Percentiles rank a stretch among this genome's conserved stretches.
phyloP scores from a whole-genome alignment of 2,329 filamentous ascomycete species.

The Fusarium vanettenii region DNA sequence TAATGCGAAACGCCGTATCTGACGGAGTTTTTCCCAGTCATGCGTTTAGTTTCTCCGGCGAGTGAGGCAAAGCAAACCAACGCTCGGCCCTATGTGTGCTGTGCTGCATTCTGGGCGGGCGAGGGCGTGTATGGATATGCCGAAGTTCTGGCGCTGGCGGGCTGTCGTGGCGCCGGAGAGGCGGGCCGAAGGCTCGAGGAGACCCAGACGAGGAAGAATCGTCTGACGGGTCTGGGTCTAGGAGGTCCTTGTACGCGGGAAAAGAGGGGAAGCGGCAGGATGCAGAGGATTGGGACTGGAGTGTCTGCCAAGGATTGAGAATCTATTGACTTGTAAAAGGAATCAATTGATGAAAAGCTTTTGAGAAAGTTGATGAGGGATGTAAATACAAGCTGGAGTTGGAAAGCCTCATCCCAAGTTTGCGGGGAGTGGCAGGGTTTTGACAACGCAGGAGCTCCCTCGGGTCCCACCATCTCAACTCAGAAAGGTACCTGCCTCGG shows the following conservation, averaged over 20 bases:
- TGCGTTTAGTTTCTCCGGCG: constrained; percentile 18
- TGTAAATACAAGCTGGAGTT: background rate
- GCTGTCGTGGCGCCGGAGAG: constrained; percentile 47
- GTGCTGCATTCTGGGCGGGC: background rate
- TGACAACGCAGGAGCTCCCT: constrained; percentile 14
- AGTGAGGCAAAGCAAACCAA: constrained; percentile 9
- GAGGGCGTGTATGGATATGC: constrained; percentile 1
- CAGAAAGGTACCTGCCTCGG: constrained; percentile 23
- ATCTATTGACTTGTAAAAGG: background rate
- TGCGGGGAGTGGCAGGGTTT: constrained; percentile 21
- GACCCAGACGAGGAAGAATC: constrained; percentile 38
- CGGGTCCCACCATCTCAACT: constrained; percentile 31
- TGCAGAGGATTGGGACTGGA: background rate
- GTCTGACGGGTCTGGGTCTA: constrained; percentile 36
- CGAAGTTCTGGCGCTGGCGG: constrained; percentile 45
- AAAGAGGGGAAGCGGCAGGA: constrained; percentile 25
- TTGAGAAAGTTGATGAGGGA: background rate
- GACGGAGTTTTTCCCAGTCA: constrained; percentile 5
- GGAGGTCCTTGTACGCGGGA: constrained; percentile 21
- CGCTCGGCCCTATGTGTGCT: background rate
- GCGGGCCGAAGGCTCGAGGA: constrained; percentile 49
- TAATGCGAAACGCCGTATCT: constrained; percentile 19
- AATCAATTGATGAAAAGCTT: constrained; percentile 2
- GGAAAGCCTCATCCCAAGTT: background rate
- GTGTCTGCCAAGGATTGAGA: background rate